Evolutionary conservation across 2,329 filamentous ascomycete genomes (phyloP), one percentile per base, ranked within the genome.

Genomic region (Lasiodiplodia sp.): DNA sequence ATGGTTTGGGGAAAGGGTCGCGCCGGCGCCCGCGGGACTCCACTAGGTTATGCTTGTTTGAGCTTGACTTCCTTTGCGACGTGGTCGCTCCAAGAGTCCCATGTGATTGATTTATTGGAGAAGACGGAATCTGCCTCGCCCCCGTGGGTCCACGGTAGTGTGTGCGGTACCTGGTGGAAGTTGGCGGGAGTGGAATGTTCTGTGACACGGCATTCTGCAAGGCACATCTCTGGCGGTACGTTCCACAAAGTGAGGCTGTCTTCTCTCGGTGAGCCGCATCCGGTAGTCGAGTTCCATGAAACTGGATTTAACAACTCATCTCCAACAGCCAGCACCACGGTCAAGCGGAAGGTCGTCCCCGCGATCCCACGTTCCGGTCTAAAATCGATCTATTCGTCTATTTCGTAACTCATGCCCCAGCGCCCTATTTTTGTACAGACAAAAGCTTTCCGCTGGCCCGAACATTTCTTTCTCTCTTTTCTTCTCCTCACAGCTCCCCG

Each of bases 401-500:
- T 56, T 28, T 56, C 53, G 5, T 34, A 53, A 34, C 55, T 14
- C 55, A n/a, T 57, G 18, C 12, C 12, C 28, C 14, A 12, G 28
- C 16, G 14, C 8, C 21, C 18, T 51, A 10, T n/a, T 51, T 51
- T 23, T 51, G 47, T 31, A 47, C 16, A n/a, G 4, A 14, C 6
- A 16, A 7, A 55, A 10, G 3, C 16, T 25, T 16, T 56, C 53
- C 31, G 8, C 31, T 21, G 53, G 18, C 18, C 51, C 23, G 28
- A 23, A 8, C 51, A 23, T 16, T 12, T 40, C 16, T 21, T 8
- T 14, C 11, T 23, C 4, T 25, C 8, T 16, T 16, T 12, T 25
- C 11, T 6, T 4, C 7, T 40, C 11, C 16, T 11, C 16, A 67
- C 69, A 72, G 64, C 51, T 71, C 73, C 12, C 70, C 72, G 8